Evolutionary conservation across 2,329 filamentous ascomycete genomes (phyloP).

Genomic region (Exophiala phaeomuriformis): DNA sequence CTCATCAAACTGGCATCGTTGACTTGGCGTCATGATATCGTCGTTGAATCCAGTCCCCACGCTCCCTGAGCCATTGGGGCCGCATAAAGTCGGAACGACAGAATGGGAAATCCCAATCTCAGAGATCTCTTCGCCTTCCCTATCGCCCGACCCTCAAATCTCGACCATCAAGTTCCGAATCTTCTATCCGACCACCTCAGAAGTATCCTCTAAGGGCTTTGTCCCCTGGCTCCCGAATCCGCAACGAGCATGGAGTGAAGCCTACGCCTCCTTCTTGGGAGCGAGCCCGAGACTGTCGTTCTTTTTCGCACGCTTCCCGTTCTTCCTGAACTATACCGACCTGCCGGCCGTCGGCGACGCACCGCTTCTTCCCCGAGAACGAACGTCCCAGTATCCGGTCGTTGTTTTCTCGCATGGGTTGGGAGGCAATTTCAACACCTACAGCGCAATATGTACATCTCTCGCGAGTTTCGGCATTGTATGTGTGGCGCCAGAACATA

Average conservation of each 20-base stretch:
- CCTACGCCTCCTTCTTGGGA: constrained; percentile 70
- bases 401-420: constrained; percentile 82
- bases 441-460: constrained; percentile 73
- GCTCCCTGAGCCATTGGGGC: constrained; percentile 69
- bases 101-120: constrained; percentile 70
- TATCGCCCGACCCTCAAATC: constrained; percentile 51
- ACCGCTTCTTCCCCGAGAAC: constrained; percentile 47
- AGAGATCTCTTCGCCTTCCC: constrained; percentile 43
- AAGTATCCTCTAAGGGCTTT: constrained; percentile 40
- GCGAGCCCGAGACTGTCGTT: constrained; percentile 32
- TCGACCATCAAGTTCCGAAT: constrained; percentile 72
- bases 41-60: constrained; percentile 51
- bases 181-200: constrained; percentile 63
- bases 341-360: constrained; percentile 39
- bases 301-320: constrained; percentile 21
- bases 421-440: constrained; percentile 72
- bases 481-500: constrained; percentile 73
- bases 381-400: constrained; percentile 61
- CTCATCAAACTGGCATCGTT: background rate
- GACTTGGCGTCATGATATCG: constrained; percentile 18
- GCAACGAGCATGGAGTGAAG: constrained; percentile 64
- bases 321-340: constrained; percentile 27
- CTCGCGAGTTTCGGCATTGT: constrained; percentile 74
- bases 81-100: constrained; percentile 69
- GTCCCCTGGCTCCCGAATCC: constrained; percentile 73